Evolutionary conservation across 257 asterid species (phyloP).

Genomic region (Nicotiana tomentosiformis): DNA sequence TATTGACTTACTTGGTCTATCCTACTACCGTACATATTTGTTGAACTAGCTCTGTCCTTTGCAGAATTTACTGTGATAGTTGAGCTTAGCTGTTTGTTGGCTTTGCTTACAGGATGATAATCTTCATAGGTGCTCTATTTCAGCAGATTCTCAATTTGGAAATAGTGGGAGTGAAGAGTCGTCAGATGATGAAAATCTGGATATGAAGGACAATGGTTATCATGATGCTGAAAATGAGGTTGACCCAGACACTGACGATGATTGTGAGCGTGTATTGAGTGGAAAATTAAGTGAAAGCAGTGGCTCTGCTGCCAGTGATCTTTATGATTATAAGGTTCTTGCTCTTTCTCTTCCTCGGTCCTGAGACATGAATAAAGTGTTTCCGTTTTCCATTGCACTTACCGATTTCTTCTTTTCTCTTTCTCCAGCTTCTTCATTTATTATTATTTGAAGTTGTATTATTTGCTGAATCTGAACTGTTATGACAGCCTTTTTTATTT

Average conservation of each 20-base stretch:
- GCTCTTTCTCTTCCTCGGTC: conserved; percentile 10
- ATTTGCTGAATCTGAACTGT: background rate
- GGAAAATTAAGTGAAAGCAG: conserved; percentile 92
- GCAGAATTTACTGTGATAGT: background rate
- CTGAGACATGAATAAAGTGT: background rate
- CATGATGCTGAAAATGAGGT: conserved; percentile 90
- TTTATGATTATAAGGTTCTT: conserved; percentile 80
- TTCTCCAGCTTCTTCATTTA: background rate
- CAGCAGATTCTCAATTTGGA: conserved; percentile 74
- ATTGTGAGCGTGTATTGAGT: conserved; percentile 69
- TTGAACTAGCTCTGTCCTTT: background rate
- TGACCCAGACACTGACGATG: conserved; percentile 63
- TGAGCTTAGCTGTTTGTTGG: conserved; percentile 12
- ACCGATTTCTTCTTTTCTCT: background rate
- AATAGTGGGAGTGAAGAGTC: conserved; percentile 69
- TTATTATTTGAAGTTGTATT: background rate
- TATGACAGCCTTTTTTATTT: background rate
- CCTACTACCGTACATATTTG: background rate
- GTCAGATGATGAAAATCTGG: conserved; percentile 62
- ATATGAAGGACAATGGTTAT: conserved; percentile 59
- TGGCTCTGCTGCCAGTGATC: conserved; percentile 85
- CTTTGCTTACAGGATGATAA: conserved; percentile 55
- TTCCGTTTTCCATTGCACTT: background rate
- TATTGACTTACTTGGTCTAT: background rate
- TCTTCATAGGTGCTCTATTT: conserved; percentile 70